Conservation (phyloP, 371 early-diverging fungal species). For the Mucor lusitanicus region DNA sequence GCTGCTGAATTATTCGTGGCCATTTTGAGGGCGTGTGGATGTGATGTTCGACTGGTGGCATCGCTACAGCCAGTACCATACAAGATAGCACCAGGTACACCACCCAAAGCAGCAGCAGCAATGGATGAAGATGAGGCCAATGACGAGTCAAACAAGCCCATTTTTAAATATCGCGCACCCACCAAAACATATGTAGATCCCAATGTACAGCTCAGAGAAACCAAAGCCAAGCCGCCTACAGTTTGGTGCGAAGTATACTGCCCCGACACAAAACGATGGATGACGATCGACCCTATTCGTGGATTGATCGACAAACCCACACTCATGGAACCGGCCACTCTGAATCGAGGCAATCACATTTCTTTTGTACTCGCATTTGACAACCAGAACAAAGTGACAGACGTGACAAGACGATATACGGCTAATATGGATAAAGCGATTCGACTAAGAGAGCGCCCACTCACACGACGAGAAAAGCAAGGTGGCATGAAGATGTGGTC, state of each 20-base stretch:
- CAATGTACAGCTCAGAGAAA: slow-evolving; percentile 27
- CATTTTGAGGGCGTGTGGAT: slow-evolving; percentile 51
- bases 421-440: slow-evolving; percentile 57
- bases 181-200: slow-evolving; percentile 16
- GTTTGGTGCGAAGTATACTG: slow-evolving; percentile 70
- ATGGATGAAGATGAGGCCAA: background rate
- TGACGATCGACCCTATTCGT: slow-evolving; percentile 66
- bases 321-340: slow-evolving; percentile 53
- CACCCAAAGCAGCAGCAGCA: slow-evolving; percentile 10
- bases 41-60: slow-evolving; percentile 61
- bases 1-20: slow-evolving; percentile 64
- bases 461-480: slow-evolving; percentile 41
- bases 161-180: slow-evolving; percentile 28
- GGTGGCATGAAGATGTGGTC: slow-evolving; percentile 43
- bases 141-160: background rate
- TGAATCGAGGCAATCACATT: slow-evolving; percentile 43
- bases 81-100: slow-evolving; percentile 30
- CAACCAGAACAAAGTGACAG: slow-evolving; percentile 39
- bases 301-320: slow-evolving; percentile 53
- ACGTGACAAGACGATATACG: slow-evolving; percentile 75
- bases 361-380: slow-evolving; percentile 66
- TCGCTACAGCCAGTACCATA: slow-evolving; percentile 71
- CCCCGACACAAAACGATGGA: slow-evolving; percentile 50
- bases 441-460: slow-evolving; percentile 52
- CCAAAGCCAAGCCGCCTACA: slow-evolving; percentile 37